Evolutionary conservation across 306 rosid genomes (phyloP).

Genomic region (Senna tora): DNA sequence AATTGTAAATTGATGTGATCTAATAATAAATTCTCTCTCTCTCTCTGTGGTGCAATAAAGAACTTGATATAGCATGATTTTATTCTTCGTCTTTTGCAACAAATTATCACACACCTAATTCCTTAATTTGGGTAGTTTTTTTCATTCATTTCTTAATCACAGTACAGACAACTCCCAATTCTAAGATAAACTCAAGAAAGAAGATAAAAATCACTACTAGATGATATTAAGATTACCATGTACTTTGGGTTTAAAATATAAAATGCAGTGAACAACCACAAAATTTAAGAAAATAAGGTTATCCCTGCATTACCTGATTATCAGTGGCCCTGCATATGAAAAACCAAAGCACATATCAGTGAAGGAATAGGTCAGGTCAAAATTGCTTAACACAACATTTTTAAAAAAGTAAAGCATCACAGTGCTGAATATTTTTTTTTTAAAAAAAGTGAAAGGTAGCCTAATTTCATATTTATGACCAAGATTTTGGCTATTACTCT

Average conservation of each 20-base stretch:
- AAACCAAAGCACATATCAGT: constrained; percentile 32
- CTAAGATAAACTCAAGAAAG: not conserved
- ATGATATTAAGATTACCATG: not conserved
- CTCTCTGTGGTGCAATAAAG: no score
- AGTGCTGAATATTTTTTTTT: not conserved
- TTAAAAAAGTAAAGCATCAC: constrained; percentile 7
- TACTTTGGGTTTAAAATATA: not conserved
- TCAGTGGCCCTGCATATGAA: constrained; percentile 63
- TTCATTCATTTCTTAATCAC: not conserved
- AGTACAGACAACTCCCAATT: not conserved
- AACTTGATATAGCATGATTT: not conserved
- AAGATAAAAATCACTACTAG: not conserved
- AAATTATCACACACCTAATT: not conserved
- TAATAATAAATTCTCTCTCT: not conserved
- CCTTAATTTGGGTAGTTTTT: not conserved
- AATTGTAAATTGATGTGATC: not conserved
- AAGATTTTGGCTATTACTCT: constrained; percentile 3
- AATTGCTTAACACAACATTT: constrained; percentile 17
- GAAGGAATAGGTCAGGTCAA: constrained; percentile 24
- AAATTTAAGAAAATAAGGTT: constrained; percentile 11
- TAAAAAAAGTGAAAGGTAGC: constrained; percentile 15
- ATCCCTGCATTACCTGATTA: constrained; percentile 55
- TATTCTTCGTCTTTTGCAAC: not conserved
- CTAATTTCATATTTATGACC: constrained; percentile 21
- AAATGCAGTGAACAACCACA: not conserved